A percentile compares a stretch with the other conserved stretches of the same genome.
Evolutionary conservation across 768 basidiomycete genomes (phyloP).

Genomic region (Calocybe gangraenosa): DNA sequence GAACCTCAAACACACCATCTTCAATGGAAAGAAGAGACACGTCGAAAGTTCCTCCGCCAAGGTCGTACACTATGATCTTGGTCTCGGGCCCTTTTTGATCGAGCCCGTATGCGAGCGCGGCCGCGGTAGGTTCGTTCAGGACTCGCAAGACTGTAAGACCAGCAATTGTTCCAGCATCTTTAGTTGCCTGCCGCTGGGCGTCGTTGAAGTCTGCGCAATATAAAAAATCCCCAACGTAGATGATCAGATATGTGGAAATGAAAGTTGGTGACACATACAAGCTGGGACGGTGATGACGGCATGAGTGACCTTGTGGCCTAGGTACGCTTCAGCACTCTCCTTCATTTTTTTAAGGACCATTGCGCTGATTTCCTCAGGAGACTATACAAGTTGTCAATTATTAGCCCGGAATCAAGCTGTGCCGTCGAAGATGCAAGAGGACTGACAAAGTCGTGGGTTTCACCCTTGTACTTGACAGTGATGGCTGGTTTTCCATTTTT

Average conservation of each 20-base stretch:
- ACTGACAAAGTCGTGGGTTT: slow-evolving; percentile 52
- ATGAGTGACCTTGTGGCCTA: slow-evolving; percentile 58
- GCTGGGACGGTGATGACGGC: slow-evolving; percentile 59
- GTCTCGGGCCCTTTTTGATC: slow-evolving; percentile 55
- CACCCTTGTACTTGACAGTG: slow-evolving; percentile 49
- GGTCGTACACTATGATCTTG: slow-evolving; percentile 67
- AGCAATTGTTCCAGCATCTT: slow-evolving; percentile 62
- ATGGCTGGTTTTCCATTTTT: slow-evolving; percentile 48
- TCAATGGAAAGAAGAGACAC: slow-evolving; percentile 67
- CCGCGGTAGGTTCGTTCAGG: slow-evolving; percentile 69
- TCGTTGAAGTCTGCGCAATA: slow-evolving; percentile 48
- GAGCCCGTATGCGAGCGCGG: slow-evolving; percentile 68
- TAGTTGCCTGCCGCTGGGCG: slow-evolving; percentile 60
- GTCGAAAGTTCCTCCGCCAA: slow-evolving; percentile 73
- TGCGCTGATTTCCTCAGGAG: slow-evolving; percentile 65
- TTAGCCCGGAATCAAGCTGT: background rate
- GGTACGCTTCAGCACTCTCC: slow-evolving; percentile 67
- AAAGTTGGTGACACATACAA: slow-evolving; percentile 27
- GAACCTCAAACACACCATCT: slow-evolving; percentile 67
- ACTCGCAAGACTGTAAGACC: slow-evolving; percentile 63
- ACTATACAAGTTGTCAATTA: slow-evolving; percentile 23
- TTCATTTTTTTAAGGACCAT: slow-evolving; percentile 69
- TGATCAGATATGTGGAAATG: background rate
- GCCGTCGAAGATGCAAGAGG: background rate
- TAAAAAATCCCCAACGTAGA: background rate